These are phyloP conservation scores for Trifolium pratense DNA, from an alignment of 306 rosid genomes.

Conservation along the genomic window DNA sequence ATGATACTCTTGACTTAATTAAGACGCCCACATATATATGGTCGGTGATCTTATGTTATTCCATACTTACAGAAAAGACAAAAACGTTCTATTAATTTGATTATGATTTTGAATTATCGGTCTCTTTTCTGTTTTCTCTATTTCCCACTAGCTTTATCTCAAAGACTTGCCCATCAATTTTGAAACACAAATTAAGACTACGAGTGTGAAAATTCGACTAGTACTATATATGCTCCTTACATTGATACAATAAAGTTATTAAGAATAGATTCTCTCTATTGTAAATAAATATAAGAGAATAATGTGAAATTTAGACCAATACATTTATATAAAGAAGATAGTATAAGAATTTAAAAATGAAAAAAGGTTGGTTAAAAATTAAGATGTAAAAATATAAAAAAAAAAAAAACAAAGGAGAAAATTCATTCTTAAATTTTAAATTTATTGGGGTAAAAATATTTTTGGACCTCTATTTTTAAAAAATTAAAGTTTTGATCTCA, in stretches of 20 bases:
- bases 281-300: too few relatives aligned
- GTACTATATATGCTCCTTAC: neutral
- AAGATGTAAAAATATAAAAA: too few relatives aligned
- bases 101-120: neutral
- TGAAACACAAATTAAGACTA: constrained; percentile 27
- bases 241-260: neutral
- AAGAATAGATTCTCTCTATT: too few relatives aligned
- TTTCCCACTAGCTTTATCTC: constrained; percentile 37
- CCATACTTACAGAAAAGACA: constrained; percentile 19
- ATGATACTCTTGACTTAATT: constrained; percentile 45
- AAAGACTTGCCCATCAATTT: constrained; percentile 33
- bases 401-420: too few relatives aligned
- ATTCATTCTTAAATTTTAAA: too few relatives aligned
- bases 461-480: too few relatives aligned
- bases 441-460: too few relatives aligned
- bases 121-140: neutral
- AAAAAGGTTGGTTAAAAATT: too few relatives aligned
- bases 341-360: too few relatives aligned
- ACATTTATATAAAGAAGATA: too few relatives aligned
- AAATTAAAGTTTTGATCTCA: too few relatives aligned
- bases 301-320: too few relatives aligned
- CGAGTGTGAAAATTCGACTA: constrained; percentile 1
- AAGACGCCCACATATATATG: constrained; percentile 22
- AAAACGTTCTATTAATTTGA: neutral
- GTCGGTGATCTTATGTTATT: constrained; percentile 48